These are phyloP conservation scores for Dissophora ornata DNA, from an alignment of 192 early-diverging fungal species.

Conservation along the genomic window DNA sequence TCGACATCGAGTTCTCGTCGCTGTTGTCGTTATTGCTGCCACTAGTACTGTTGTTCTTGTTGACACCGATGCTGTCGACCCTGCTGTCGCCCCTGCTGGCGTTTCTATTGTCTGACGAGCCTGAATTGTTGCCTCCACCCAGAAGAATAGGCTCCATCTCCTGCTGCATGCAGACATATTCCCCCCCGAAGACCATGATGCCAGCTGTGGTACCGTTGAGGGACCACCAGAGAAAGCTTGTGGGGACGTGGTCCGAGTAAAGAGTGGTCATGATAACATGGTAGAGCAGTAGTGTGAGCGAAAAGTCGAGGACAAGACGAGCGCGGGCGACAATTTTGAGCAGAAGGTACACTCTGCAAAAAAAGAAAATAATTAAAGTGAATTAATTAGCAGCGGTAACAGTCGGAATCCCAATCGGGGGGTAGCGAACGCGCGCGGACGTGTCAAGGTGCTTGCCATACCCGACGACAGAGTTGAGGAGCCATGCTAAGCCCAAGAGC, in stretches of 20 bases:
- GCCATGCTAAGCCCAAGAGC: constrained; percentile 71
- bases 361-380: too few relatives aligned
- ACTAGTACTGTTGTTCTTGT: constrained; percentile 3
- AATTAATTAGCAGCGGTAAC: too few relatives aligned
- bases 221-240: constrained; percentile 76
- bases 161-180: constrained; percentile 82
- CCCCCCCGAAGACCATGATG: constrained; percentile 79
- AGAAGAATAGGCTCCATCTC: constrained; percentile 83
- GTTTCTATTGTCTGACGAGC: constrained; percentile 1
- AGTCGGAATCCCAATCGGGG: too few relatives aligned
- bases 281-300: constrained; percentile 75
- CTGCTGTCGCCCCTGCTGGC: not conserved
- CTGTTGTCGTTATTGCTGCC: constrained; percentile 1
- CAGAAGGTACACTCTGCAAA: constrained; percentile 54
- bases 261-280: constrained; percentile 70
- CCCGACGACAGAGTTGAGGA: constrained; percentile 72
- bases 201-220: constrained; percentile 60
- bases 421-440: too few relatives aligned
- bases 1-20: not conserved
- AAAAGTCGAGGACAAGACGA: constrained; percentile 81
- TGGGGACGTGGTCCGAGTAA: constrained; percentile 71
- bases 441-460: too few relatives aligned
- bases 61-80: not conserved
- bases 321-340: constrained; percentile 80
- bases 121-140: constrained; percentile 12